phyloP scores from a whole-genome alignment of 2,329 filamentous ascomycete species.

The Tolypocladium ovalisporum region DNA sequence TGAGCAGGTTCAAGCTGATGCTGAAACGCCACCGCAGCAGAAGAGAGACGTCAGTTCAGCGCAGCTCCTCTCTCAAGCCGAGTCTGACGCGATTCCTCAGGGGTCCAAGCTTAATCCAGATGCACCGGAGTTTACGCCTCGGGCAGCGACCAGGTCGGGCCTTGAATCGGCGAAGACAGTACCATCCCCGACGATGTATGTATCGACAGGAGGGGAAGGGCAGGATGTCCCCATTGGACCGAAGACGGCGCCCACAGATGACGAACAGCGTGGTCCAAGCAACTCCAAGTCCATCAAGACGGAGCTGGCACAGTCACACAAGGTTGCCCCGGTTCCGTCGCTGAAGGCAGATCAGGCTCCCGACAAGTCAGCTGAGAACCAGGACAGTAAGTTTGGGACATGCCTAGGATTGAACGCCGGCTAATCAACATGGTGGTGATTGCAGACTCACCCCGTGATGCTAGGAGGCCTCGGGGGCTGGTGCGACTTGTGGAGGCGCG shows the following conservation, averaged over 20 bases:
- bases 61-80: constrained; percentile 16
- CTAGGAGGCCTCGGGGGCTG: constrained; percentile 11
- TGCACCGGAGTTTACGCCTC: constrained; percentile 44
- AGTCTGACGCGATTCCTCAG: constrained; percentile 33
- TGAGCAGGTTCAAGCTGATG: constrained; percentile 11
- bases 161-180: background rate
- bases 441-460: constrained; percentile 9
- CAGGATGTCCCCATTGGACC: too few relatives aligned
- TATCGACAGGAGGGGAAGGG: background rate
- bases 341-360: background rate
- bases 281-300: background rate
- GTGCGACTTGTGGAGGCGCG: constrained; percentile 4
- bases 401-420: background rate
- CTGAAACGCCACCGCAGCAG: constrained; percentile 22
- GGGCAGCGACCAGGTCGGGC: constrained; percentile 5
- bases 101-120: constrained; percentile 43
- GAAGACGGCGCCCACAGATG: background rate
- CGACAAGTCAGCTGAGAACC: background rate
- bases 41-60: constrained; percentile 37
- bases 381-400: constrained; percentile 6
- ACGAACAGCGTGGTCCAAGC: background rate
- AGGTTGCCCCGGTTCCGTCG: background rate
- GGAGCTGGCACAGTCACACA: background rate
- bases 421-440: constrained; percentile 3
- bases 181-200: background rate